Base-by-base conservation (phyloP, 495 filamentous ascomycete genomes). In the Penicillium odoratum region DNA sequence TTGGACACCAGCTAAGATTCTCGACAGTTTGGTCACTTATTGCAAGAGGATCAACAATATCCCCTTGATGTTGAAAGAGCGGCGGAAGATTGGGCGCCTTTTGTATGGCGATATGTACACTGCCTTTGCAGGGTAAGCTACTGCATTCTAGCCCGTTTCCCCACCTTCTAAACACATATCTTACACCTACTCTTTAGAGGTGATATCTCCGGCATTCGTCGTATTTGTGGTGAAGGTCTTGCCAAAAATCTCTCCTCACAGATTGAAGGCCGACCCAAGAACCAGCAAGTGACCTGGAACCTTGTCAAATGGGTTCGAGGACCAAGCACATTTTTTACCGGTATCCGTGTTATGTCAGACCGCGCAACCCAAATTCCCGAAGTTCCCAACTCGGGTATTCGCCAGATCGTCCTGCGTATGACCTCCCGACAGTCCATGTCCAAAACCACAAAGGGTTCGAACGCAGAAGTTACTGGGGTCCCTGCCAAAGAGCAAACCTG, bases 361-460 rank as follows among this genome's bases (percentile, higher is more conserved):
- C 76, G 81, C 53, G 78, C 84, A 9, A 73, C 76, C 25, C 66
- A 75, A 40, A 64, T 87, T n/a, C 79, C 79, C 16, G 73, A 75
- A 25, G 42, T 78, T 3, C 63, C 77, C 9, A 75, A 79, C 26
- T 71, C 77, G 33, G 76, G 73, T 18, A 55, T 90, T 7, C 80
- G 87, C 38, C 93, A 97, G 74, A 85, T 83, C 18, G 80, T 93
- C 13, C 82, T 97, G 31, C 79, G 81, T 62, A 84, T 97, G 50
- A 74, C 78, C 7, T 89, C 85, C 57, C 68, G 79, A 62, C 93
- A 97, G 76, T 64, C 69, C 13, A 75, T 71, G 28, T 60, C 62
- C 40, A 76, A 71, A 38, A 48, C 38, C 34, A 61, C 64, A 45
- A 43, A 50, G 29, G 40, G 18, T 15, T 9, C 36, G 8, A 9